Base-by-base conservation (phyloP, 2,329 filamentous ascomycete species). In the Alternaria sp. region DNA sequence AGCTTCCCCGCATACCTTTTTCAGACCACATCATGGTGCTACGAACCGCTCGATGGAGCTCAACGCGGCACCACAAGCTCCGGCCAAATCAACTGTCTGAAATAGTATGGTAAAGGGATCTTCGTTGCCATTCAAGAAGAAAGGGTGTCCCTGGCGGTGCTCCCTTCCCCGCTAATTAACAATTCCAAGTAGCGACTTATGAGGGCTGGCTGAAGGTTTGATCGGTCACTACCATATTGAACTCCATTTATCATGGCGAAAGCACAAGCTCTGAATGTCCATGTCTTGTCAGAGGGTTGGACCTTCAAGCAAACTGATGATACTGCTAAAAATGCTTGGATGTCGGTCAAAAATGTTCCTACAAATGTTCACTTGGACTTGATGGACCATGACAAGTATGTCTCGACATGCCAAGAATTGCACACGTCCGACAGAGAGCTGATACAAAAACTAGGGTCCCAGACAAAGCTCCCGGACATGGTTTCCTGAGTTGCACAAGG, bases 331-430 rank as follows among this genome's bases (percentile, higher is more conserved):
- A 58, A 73, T 63, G 70, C 68, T n/a, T 83, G 80, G 81, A 68
- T 82, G 42, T 71, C 79, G 2, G 80, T 81, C 34, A 74, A 77
- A 42, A 72, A 65, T 42, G 79, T 83, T 6, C 81, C 81, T 5
- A 82, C 81, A 1, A 82, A 81, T 65, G 77, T 82, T 24, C 81
- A 83, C 61, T 67, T 82, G 46, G 81, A 83, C 58, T 69, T 82
- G 54, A 77, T 83, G 34, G 77, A 79, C 55, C 73, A 82, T 68
- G 74, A 77, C 53, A 80, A 78, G 81, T 82, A 73, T 59, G 77
- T 76, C 8, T 24, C 7, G 39, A 52, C 7, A 11, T 17, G 3
- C 7, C 17, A 23, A 8, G 10, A 5, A 6, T 17, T 9, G 13
- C 4, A 13, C 36, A n/a, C 26, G 1, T 33, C 17, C 33, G 26